Percentiles rank a stretch among this genome's conserved stretches.
Evolutionary conservation across 192 early-diverging fungal genomes (phyloP).

Genomic region (Backusella westeae): DNA sequence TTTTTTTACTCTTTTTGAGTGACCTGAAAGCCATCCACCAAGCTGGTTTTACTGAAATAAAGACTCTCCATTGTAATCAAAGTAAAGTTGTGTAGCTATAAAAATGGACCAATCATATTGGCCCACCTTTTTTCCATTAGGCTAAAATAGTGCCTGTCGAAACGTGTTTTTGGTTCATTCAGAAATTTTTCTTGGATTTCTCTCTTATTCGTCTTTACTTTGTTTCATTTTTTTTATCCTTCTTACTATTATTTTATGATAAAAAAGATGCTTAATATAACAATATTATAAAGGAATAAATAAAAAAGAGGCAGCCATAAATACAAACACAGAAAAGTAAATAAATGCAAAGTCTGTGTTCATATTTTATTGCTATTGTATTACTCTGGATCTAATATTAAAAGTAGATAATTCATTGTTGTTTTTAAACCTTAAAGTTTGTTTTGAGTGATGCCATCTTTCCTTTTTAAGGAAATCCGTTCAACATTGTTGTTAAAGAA

Average conservation of each 20-base stretch:
- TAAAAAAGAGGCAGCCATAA: not conserved
- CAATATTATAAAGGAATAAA: not conserved
- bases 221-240: not conserved
- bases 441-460: not conserved
- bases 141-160: not conserved
- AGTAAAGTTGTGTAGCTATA: not conserved
- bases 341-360: not conserved
- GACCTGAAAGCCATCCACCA: not conserved
- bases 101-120: not conserved
- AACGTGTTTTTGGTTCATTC: slow-evolving; percentile 3
- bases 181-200: not conserved
- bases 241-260: too few species aligned
- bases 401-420: not conserved
- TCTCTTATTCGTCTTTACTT: not conserved
- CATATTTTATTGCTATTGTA: not conserved
- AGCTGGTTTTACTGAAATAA: not conserved
- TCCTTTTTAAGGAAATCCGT: not conserved
- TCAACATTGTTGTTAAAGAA: not conserved
- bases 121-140: not conserved
- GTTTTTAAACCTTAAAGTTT: not conserved
- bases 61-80: not conserved
- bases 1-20: not conserved
- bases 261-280: too few species aligned
- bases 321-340: not conserved
- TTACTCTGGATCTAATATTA: not conserved